A percentile compares a stretch with the other conserved stretches of the same genome.
Conservation (phyloP, 345 rosid genomes). For the Raphanus raphanistrum region DNA sequence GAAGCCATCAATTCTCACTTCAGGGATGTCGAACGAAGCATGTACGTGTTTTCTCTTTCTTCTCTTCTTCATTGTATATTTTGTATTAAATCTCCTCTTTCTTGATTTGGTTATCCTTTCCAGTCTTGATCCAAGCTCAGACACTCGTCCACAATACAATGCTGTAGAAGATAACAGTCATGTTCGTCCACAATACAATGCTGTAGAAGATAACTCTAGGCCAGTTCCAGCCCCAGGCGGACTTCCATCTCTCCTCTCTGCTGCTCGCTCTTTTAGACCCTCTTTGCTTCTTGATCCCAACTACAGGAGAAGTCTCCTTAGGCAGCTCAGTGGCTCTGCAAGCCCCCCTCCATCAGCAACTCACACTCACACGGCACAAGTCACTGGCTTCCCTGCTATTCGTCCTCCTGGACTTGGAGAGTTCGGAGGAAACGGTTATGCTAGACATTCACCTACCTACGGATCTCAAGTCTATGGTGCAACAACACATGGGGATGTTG, state of each 20-base stretch:
- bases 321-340: constrained; percentile 54
- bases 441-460: constrained; percentile 36
- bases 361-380: constrained; percentile 43
- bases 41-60: constrained; percentile 39
- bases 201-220: constrained; percentile 37
- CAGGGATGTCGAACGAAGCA: constrained; percentile 51
- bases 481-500: constrained; percentile 39
- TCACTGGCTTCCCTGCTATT: constrained; percentile 41
- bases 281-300: constrained; percentile 69
- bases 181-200: constrained; percentile 26
- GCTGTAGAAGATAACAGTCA: constrained; percentile 39
- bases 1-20: constrained; percentile 75
- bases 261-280: constrained; percentile 71
- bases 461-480: constrained; percentile 38
- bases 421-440: constrained; percentile 19
- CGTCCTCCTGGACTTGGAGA: constrained; percentile 47
- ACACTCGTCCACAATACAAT: constrained; percentile 37
- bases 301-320: constrained; percentile 63
- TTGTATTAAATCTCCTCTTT: background rate
- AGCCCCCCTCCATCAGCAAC: constrained; percentile 34
- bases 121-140: constrained; percentile 48
- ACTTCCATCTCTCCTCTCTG: constrained; percentile 57
- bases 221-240: constrained; percentile 45
- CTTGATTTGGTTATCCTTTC: constrained; percentile 7
- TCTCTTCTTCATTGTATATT: background rate